Evolutionary conservation across 1,139 yeast genomes (phyloP), one percentile per base, ranked within the genome.

Genomic region (Chernovozyma sophiae-reginae): DNA sequence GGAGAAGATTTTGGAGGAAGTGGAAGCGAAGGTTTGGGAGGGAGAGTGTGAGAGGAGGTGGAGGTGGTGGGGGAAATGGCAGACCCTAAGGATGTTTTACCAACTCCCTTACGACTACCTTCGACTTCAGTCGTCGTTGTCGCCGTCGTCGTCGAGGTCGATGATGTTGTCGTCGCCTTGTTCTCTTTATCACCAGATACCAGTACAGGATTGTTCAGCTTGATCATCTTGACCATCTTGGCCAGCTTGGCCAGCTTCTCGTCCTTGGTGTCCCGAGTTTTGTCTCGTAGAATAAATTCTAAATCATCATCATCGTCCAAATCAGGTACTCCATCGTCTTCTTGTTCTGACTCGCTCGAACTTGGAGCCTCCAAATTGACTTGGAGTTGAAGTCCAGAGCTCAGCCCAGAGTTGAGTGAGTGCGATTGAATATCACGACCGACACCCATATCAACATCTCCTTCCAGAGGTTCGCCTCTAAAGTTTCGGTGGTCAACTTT

Each of bases 401-500:
- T n/a, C n/a, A n/a, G n/a, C n/a, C n/a, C n/a, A n/a, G n/a, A n/a
- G n/a, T n/a, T n/a, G 10, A 20, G 23, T 17, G 25, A 30, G 25
- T 32, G 22, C 7, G 4, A 10, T 28, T 22, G 26, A n/a, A 31
- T 43, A 3, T 38, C 40, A 16, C 35, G 43, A 27, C 34, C 40
- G 3, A 42, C 39, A 10, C 41, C 39, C 11, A 35, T 45, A 12
- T 43, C 6, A 20, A 10, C 10, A 6, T 6, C 6, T 5, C 6
- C n/a, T 13, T 25, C 27, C 14, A 13, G 7, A 7, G 31, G 15
- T 5, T 19, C 31, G n/a, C 48, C 55, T 25, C 55, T 52, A 41
- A 67, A 66, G 14, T 62, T 47, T 32, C 74, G 48, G 48, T 72
- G 74, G 45, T 68, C 77, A 30, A 71, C 66, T 30, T 71, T 60